phyloP scores from a whole-genome alignment of 805 yeast genomes.

The Pichia manshurica region DNA sequence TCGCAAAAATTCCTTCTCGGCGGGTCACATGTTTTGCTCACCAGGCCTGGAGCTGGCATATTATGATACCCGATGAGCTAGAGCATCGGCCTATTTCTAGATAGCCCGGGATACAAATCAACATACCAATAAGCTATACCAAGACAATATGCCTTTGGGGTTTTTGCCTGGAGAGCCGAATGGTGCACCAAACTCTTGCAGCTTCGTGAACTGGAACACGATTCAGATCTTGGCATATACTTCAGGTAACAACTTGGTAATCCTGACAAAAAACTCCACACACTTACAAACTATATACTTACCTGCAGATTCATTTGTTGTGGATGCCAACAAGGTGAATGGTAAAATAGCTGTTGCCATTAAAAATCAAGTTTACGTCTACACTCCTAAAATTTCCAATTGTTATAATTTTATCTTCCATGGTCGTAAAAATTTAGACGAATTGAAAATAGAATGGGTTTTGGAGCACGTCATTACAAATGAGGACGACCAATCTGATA shows the following conservation, averaged over 20 bases:
- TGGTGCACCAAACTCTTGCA: constrained; percentile 45
- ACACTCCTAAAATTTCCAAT: constrained; percentile 52
- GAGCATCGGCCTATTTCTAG: too few species aligned
- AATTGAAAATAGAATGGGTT: constrained; percentile 30
- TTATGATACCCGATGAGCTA: too few species aligned
- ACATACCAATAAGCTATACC: too few species aligned
- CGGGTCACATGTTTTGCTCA: too few species aligned
- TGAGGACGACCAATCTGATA: constrained; percentile 21
- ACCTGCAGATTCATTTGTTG: constrained; percentile 57
- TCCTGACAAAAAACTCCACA: constrained; percentile 45
- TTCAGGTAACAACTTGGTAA: constrained; percentile 82
- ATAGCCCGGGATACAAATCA: too few species aligned
- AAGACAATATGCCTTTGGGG: constrained; percentile 1
- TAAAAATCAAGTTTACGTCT: constrained; percentile 39
- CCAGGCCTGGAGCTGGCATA: too few species aligned
- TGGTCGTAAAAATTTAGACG: constrained; percentile 28
- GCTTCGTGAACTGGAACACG: constrained; percentile 60
- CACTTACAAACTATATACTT: constrained; percentile 74
- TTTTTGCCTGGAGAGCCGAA: constrained; percentile 87
- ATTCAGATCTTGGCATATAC: constrained; percentile 66
- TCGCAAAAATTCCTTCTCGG: too few species aligned
- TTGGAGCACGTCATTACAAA: constrained; percentile 24
- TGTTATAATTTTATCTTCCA: constrained; percentile 31
- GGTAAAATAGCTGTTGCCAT: constrained; percentile 60
- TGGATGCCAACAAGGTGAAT: constrained; percentile 54